Evolutionary conservation across 768 basidiomycete species (phyloP).

Genomic region (Lactarius hengduanensis): DNA sequence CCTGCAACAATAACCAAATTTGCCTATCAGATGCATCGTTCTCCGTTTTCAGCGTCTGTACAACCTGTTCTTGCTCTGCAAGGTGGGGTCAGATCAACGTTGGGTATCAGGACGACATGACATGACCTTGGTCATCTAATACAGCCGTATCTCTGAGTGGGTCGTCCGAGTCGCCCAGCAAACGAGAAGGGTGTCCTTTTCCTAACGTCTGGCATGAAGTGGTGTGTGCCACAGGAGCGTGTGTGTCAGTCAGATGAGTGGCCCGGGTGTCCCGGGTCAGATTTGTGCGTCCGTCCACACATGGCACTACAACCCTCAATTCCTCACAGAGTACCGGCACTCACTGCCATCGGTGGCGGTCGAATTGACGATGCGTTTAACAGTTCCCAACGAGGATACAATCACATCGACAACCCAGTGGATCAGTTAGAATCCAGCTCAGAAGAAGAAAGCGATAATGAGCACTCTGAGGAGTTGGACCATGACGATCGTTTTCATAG

Average conservation of each 20-base stretch:
- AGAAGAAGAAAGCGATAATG: constrained; percentile 42
- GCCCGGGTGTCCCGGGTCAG: neutral
- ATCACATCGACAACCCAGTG: constrained; percentile 38
- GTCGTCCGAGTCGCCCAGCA: constrained; percentile 1
- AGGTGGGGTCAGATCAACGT: neutral
- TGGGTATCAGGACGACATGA: neutral
- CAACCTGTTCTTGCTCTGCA: constrained; percentile 61
- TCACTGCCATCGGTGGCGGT: constrained; percentile 42
- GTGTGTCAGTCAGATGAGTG: neutral
- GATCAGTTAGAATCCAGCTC: constrained; percentile 34
- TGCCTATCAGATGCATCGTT: constrained; percentile 45
- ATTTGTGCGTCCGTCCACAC: neutral
- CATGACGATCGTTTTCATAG: constrained; percentile 44
- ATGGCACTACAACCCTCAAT: neutral
- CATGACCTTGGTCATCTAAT: constrained; percentile 21
- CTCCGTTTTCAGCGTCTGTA: constrained; percentile 47
- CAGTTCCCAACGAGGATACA: constrained; percentile 35
- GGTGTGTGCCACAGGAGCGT: neutral
- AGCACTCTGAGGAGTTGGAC: constrained; percentile 38
- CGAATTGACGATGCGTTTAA: constrained; percentile 65
- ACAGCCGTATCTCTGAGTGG: neutral
- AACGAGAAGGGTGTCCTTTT: constrained; percentile 20
- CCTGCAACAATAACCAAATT: constrained; percentile 43
- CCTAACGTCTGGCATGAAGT: constrained; percentile 7
- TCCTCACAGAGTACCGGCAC: constrained; percentile 18